phyloP scores from a whole-genome alignment of 176 grass and related monocot genomes.

The Tillandsia leiboldiana region DNA sequence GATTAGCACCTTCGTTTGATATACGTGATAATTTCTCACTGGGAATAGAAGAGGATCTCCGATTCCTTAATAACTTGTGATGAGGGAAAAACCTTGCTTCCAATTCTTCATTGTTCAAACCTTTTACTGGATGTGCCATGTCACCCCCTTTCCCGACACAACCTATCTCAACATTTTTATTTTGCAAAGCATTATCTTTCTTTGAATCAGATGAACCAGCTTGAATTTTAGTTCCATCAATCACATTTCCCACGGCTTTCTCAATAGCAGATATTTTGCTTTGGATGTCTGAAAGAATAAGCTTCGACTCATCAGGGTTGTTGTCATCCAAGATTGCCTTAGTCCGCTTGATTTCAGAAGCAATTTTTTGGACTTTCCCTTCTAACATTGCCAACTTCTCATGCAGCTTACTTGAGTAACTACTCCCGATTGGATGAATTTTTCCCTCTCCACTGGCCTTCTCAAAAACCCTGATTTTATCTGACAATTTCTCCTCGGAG shows the following conservation, averaged over 20 bases:
- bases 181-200: slow-evolving; percentile 20
- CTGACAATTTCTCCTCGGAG: slow-evolving; percentile 35
- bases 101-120: slow-evolving; percentile 61
- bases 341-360: slow-evolving; percentile 81
- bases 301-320: slow-evolving; percentile 82
- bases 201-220: slow-evolving; percentile 32
- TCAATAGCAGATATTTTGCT: slow-evolving; percentile 76
- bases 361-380: slow-evolving; percentile 93
- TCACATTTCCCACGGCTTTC: slow-evolving; percentile 70
- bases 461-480: slow-evolving; percentile 76
- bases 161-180: slow-evolving; percentile 11
- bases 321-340: slow-evolving; percentile 82
- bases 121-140: slow-evolving; percentile 34
- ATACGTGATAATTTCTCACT: slow-evolving; percentile 18
- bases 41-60: slow-evolving; percentile 21
- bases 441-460: slow-evolving; percentile 36
- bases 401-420: slow-evolving; percentile 70
- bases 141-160: slow-evolving; percentile 14
- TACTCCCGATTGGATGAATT: slow-evolving; percentile 23
- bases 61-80: slow-evolving; percentile 68
- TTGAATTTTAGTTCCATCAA: slow-evolving; percentile 43
- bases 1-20: slow-evolving; percentile 5
- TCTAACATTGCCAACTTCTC: slow-evolving; percentile 76
- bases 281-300: slow-evolving; percentile 88
- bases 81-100: slow-evolving; percentile 93